These are phyloP conservation scores for Sclerotinia glacialis DNA, from an alignment of 2,329 filamentous ascomycete genomes.

Conservation along the genomic window DNA sequence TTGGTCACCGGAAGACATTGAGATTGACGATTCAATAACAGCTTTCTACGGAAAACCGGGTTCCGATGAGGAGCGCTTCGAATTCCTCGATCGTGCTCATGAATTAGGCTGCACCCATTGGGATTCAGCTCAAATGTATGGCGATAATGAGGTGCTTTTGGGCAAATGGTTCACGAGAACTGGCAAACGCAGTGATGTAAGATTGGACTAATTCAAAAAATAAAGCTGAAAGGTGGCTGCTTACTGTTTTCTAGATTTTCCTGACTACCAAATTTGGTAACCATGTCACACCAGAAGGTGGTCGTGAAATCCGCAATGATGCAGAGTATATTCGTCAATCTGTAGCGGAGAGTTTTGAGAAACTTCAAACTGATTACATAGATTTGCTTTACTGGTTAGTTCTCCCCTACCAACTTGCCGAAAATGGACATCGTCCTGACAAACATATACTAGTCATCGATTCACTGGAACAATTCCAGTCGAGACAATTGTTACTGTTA, in stretches of 20 bases:
- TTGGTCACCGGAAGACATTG: background rate
- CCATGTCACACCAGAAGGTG: slow-evolving; percentile 20
- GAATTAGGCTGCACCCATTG: slow-evolving; percentile 41
- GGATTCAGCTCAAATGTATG: slow-evolving; percentile 37
- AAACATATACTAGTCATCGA: slow-evolving; percentile 36
- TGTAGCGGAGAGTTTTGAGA: slow-evolving; percentile 22
- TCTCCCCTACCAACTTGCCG: background rate
- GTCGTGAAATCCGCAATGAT: slow-evolving; percentile 18
- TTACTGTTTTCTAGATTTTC: slow-evolving; percentile 41
- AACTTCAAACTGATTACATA: slow-evolving; percentile 23
- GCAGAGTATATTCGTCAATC: slow-evolving; percentile 23
- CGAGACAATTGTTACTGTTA: slow-evolving; percentile 43
- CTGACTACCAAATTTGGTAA: slow-evolving; percentile 42
- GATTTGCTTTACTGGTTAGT: slow-evolving; percentile 23
- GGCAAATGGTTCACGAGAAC: slow-evolving; percentile 47
- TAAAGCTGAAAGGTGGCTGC: slow-evolving; percentile 42
- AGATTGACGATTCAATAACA: background rate
- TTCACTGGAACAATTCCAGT: slow-evolving; percentile 42
- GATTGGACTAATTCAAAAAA: slow-evolving; percentile 8
- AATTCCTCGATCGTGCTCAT: slow-evolving; percentile 42
- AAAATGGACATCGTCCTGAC: background rate
- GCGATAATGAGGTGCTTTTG: slow-evolving; percentile 47
- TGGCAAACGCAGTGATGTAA: slow-evolving; percentile 27
- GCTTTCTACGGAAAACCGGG: slow-evolving; percentile 37
- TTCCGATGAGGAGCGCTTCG: slow-evolving; percentile 40